Evolutionary conservation across 2,329 filamentous ascomycete species (phyloP), one percentile per base, ranked within the genome.

Genomic region (Colletotrichum cordylinicola): DNA sequence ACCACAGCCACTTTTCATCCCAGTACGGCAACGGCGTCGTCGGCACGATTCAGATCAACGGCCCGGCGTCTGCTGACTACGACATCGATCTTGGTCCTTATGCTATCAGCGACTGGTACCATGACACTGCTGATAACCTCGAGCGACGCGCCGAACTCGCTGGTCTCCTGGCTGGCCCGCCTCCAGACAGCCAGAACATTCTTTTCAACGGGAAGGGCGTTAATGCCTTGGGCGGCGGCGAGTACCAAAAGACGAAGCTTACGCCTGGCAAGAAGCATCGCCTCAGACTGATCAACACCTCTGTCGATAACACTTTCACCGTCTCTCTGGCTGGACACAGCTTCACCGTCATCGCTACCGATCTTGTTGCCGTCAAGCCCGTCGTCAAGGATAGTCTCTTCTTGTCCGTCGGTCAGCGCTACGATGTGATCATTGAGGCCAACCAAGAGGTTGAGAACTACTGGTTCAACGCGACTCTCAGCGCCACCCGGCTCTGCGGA

Each of bases 71-170:
- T 21, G 77, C 77, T 37, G 77, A 79, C 64, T 93, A 93, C 79
- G 92, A 94, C 76, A 86, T 89, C 56, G 93, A 94, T 79, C 84
- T 93, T 0, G 93, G 93, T 2, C 72, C 78, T 4, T 86, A 89
- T 8, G 85, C 87, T 8, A 84, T 92, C 55, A 87, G 85, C 9
- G 91, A 92, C 77, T 92, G 88, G 86, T 90, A 89, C 81, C 85
- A 88, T 61, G 74, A 79, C 61, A 80, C 81, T 15, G 83, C 82
- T 6, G 83, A 85, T 73, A 68, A 79, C 52, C 79, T 80, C 33
- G 67, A 71, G 79, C 77, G 56, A 67, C 64, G 9, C 48, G 79
- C 27, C 18, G 79, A 56, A 15, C 13, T 52, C 12, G 52, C 77
- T 39, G 62, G 81, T 10, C 82, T 80, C 9, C 8, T 52, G 55